Conservation (phyloP, 176 grass and related monocot species). For the Secale cereale region DNA sequence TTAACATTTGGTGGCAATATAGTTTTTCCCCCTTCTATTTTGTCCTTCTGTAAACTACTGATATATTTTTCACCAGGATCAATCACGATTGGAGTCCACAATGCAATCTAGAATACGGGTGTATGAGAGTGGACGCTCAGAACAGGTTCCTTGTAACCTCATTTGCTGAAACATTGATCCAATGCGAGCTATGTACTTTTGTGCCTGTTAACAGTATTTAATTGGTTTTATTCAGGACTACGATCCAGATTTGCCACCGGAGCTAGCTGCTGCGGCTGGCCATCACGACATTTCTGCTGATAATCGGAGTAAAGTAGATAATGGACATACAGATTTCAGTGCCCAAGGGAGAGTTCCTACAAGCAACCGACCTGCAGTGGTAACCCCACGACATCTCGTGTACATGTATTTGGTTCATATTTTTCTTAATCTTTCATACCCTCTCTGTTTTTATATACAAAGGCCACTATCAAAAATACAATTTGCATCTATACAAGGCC, state of each 20-base stretch:
- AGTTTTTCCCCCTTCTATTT: background rate
- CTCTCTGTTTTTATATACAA: too few relatives aligned
- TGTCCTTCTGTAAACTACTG: slow-evolving; percentile 2
- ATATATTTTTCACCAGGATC: slow-evolving; percentile 55
- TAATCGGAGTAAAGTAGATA: slow-evolving; percentile 53
- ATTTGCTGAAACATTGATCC: slow-evolving; percentile 7
- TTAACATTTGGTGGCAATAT: slow-evolving; percentile 6
- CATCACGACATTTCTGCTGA: slow-evolving; percentile 58
- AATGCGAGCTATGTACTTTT: background rate
- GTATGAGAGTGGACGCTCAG: slow-evolving; percentile 94
- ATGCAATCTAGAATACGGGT: slow-evolving; percentile 99
- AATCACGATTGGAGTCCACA: slow-evolving; percentile 86
- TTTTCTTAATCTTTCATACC: slow-evolving; percentile 4
- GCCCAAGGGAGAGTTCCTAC: slow-evolving; percentile 59
- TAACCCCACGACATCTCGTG: slow-evolving; percentile 13
- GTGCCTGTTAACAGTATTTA: slow-evolving; percentile 16
- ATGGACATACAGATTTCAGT: slow-evolving; percentile 50
- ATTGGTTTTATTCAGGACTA: slow-evolving; percentile 62
- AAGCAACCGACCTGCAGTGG: slow-evolving; percentile 47
- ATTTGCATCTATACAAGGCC: too few relatives aligned
- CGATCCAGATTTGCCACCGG: slow-evolving; percentile 97
- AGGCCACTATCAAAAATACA: too few relatives aligned
- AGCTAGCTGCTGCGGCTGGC: slow-evolving; percentile 87
- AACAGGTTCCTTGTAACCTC: slow-evolving; percentile 52
- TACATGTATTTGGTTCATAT: slow-evolving; percentile 1